phyloP scores from a whole-genome alignment of 2,329 filamentous ascomycete genomes.

The Purpureocillium lavendulum region DNA sequence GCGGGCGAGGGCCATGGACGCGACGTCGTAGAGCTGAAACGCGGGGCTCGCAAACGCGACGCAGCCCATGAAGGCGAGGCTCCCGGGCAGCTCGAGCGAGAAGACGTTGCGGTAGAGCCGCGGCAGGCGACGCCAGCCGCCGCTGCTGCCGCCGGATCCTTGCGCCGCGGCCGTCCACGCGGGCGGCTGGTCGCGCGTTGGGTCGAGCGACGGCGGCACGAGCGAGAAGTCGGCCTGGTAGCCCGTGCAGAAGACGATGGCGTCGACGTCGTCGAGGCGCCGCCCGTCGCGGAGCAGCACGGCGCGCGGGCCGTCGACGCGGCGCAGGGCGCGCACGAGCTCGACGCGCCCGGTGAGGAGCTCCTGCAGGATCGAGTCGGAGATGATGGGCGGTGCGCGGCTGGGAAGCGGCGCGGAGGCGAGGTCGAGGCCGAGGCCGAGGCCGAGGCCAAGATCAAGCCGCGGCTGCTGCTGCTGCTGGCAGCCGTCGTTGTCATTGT shows the following conservation, averaged over 20 bases:
- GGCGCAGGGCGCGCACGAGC: conserved; percentile 14
- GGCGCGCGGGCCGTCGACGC: conserved; percentile 16
- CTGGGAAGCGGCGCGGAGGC: conserved; percentile 14
- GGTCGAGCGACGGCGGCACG: conserved; percentile 17
- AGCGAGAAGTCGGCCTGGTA: conserved; percentile 22
- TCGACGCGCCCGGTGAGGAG: conserved; percentile 26
- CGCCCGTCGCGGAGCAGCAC: conserved; percentile 20
- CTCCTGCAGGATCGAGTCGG: conserved; percentile 19
- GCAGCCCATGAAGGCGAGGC: conserved; percentile 33
- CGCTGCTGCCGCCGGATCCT: conserved; percentile 14
- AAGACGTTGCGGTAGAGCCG: conserved; percentile 36
- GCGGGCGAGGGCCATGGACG: conserved; percentile 32
- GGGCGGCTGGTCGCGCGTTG: conserved; percentile 13
- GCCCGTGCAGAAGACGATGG: conserved; percentile 25
- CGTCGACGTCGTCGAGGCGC: conserved; percentile 15
- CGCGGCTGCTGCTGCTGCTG: too few relatives aligned
- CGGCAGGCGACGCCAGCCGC: conserved; percentile 21
- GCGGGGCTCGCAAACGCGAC: conserved; percentile 23
- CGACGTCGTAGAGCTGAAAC: conserved; percentile 31
- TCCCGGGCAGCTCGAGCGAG: conserved; percentile 31
- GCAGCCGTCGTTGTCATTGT: too few relatives aligned
- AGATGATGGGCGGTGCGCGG: conserved; percentile 16
- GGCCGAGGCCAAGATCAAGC: too few relatives aligned
- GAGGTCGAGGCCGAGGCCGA: conserved; percentile 18
- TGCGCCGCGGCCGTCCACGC: conserved; percentile 13